Evolutionary conservation across 805 yeast genomes (phyloP), one percentile per base, ranked within the genome.

Genomic region (Candida manassasensis): DNA sequence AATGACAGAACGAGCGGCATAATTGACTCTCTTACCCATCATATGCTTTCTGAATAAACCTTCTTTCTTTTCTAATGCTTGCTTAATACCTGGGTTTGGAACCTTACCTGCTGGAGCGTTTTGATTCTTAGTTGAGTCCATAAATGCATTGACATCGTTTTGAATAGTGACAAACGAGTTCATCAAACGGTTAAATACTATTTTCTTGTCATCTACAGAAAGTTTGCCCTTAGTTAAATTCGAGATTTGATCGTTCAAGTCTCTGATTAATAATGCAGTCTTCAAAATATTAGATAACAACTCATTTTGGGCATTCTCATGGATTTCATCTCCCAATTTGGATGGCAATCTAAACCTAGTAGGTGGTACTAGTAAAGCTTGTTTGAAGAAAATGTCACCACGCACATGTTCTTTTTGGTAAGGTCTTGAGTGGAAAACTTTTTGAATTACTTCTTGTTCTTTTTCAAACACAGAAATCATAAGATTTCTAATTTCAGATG

Each of bases 1-100:
- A 64, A 93, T 93, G 52, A 93, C 99, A 7, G 98, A 90, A 67
- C 99, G 87, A 34, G 98, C 98, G 36, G 97, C 96, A 55, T 86
- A 90, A 61, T 93, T 94, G 41, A 93, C 99, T 71, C 99, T 88
- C 73, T 93, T 93, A 59, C 99, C 99, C 99, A 93, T 93, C 98
- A 93, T 93, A 57, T 93, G 96, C 59, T 90, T 93, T 71, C 99
- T 79, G 73, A 93, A 93, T 45, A 90, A 71, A 58, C 99, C 99
- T 65, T 93, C 99, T 60, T 93, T 93, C 79, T 93, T 90, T 63
- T 93, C 99, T 54, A 93, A 71, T 8, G 96, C 95, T 70, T 93
- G 98, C 59, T 93, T 93, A 52, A 93, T 79, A 69, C 99, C 99
- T 2, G 99, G 99, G 26, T 77, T 75, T 17, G 96, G 89, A 33